These are phyloP conservation scores for Hemileccinum impolitum DNA, from an alignment of 768 basidiomycete genomes.

Conservation along the genomic window DNA sequence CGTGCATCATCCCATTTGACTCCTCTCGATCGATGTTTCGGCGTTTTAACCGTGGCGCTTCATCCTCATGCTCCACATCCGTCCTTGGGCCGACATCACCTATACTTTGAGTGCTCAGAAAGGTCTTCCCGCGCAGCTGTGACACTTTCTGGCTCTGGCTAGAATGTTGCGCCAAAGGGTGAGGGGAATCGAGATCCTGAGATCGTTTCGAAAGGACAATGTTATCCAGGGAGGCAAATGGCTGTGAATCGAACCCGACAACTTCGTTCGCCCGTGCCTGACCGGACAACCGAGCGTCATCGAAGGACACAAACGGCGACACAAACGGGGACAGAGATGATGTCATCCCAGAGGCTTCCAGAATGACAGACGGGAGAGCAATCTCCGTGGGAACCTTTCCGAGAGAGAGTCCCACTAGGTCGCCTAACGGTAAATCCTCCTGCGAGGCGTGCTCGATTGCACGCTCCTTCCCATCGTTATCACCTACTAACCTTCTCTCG, in stretches of 20 bases:
- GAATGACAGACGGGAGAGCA: background rate
- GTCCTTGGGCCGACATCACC: background rate
- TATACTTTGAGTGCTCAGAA: background rate
- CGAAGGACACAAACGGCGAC: slow-evolving; percentile 16
- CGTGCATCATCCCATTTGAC: background rate
- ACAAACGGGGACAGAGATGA: slow-evolving; percentile 5
- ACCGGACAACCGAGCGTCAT: background rate
- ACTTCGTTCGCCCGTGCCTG: background rate
- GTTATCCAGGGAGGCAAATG: slow-evolving; percentile 19
- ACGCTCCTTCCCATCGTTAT: slow-evolving; percentile 4
- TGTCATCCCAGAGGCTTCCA: background rate
- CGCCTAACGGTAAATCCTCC: background rate
- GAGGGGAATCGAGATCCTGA: background rate
- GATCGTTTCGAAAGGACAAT: background rate
- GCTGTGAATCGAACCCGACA: slow-evolving; percentile 2
- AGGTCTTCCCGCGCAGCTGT: background rate
- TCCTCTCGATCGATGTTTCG: slow-evolving; percentile 11
- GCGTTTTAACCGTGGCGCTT: slow-evolving; percentile 12
- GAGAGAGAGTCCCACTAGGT: background rate
- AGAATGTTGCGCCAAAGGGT: background rate
- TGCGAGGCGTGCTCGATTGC: slow-evolving; percentile 2
- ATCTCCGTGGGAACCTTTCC: slow-evolving; percentile 2
- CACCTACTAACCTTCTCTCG: background rate
- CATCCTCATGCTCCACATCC: slow-evolving; percentile 4
- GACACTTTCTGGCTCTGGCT: slow-evolving; percentile 2